Percentiles rank a stretch among this genome's conserved stretches.
These are phyloP conservation scores for Urostyla sp. DNA, from an alignment of 73 alveolate genomes.

Conservation along the genomic window DNA sequence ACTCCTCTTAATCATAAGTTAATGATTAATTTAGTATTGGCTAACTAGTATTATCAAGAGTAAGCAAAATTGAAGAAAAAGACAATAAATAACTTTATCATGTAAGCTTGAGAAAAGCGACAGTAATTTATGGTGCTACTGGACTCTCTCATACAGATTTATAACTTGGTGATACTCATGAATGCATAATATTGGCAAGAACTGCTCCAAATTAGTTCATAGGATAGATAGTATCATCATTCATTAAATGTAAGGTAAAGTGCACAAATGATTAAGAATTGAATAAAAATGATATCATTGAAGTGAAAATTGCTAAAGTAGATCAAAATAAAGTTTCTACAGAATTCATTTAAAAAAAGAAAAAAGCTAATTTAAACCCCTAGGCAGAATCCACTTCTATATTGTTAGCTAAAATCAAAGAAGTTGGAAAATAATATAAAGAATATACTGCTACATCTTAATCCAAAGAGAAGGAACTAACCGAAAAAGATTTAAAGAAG, in stretches of 20 bases:
- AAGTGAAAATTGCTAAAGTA: conserved; percentile 21
- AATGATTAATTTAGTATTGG: conserved; percentile 21
- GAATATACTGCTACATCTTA: too few relatives aligned
- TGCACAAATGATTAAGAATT: conserved; percentile 17
- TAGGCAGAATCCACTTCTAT: too few relatives aligned
- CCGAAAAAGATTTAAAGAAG: conserved; percentile 3
- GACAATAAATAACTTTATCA: conserved; percentile 16
- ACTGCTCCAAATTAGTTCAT: conserved; percentile 39
- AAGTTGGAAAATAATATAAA: too few relatives aligned
- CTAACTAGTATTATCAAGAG: conserved; percentile 31
- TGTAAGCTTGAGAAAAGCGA: conserved; percentile 42
- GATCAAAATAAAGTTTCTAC: conserved; percentile 38
- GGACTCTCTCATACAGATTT: conserved; percentile 10
- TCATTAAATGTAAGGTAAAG: conserved; percentile 57
- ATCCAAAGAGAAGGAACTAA: background rate
- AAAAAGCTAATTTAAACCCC: too few relatives aligned
- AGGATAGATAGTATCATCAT: conserved; percentile 51
- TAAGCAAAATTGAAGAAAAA: conserved; percentile 15
- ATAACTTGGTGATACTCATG: conserved; percentile 19
- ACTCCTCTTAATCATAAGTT: conserved; percentile 15
- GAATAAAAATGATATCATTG: conserved; percentile 45
- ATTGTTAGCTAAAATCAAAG: too few relatives aligned
- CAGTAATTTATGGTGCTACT: conserved; percentile 50
- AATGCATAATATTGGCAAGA: conserved; percentile 30
- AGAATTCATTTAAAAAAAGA: conserved; percentile 2